Conservation (phyloP, 176 grass and related monocot species). For the Eleusine coracana region DNA sequence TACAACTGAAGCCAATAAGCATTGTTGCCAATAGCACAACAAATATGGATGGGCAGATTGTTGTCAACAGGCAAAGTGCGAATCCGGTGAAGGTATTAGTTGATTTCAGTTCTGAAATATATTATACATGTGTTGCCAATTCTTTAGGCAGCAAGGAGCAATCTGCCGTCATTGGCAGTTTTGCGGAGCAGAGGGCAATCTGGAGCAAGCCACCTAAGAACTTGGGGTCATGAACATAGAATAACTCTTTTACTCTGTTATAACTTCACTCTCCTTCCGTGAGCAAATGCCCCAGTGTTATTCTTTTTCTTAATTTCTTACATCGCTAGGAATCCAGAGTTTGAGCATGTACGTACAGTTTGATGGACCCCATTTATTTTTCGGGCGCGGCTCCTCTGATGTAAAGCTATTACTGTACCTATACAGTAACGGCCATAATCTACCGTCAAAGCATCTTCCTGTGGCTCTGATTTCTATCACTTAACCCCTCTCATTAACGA, state of each 20-base stretch:
- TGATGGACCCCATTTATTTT: neutral
- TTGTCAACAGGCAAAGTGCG: constrained; percentile 5
- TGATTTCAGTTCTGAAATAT: constrained; percentile 54
- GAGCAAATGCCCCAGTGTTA: neutral
- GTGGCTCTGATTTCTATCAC: too few species aligned
- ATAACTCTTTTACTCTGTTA: neutral
- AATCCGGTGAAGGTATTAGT: constrained; percentile 57
- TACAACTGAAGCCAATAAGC: constrained; percentile 45
- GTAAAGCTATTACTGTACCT: too few species aligned
- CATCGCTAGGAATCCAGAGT: neutral
- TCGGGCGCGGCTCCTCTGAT: too few species aligned
- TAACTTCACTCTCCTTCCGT: neutral
- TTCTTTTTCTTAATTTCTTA: neutral
- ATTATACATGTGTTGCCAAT: constrained; percentile 54
- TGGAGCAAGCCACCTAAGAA: constrained; percentile 56
- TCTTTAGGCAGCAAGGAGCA: constrained; percentile 51
- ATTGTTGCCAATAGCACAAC: constrained; percentile 47
- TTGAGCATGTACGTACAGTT: neutral
- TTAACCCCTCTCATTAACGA: too few species aligned
- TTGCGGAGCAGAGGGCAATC: constrained; percentile 59
- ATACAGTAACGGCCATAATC: too few species aligned
- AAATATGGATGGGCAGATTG: constrained; percentile 57
- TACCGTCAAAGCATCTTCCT: too few species aligned
- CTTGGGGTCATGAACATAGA: neutral
- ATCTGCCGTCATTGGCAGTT: constrained; percentile 65